Percentiles rank a stretch among this genome's conserved stretches.
phyloP scores from a whole-genome alignment of 352 stramenopile genomes.

The Phytopythium mirpurense region DNA sequence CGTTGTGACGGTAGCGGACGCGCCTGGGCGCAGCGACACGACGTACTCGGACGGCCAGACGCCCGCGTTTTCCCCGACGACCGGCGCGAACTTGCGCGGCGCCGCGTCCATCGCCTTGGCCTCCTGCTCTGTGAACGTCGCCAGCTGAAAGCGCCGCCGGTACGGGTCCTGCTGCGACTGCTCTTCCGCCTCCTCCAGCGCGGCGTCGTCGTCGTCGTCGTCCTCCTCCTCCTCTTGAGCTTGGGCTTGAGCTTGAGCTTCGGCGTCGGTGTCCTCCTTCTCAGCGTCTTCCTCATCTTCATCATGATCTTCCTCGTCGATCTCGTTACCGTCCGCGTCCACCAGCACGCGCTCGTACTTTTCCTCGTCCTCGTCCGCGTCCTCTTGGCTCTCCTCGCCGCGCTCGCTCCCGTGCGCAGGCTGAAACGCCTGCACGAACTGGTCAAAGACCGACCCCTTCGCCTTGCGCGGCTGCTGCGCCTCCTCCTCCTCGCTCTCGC shows the following conservation, averaged over 20 bases:
- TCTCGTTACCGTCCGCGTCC: slow-evolving; percentile 33
- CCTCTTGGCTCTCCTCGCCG: slow-evolving; percentile 28
- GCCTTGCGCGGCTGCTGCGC: not conserved
- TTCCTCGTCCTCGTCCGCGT: slow-evolving; percentile 24
- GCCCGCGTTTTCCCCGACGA: slow-evolving; percentile 12
- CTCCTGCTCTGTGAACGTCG: slow-evolving; percentile 39
- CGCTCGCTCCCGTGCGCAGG: slow-evolving; percentile 13
- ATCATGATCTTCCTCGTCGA: slow-evolving; percentile 34
- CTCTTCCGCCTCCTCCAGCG: slow-evolving; percentile 18
- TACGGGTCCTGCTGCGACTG: slow-evolving; percentile 53
- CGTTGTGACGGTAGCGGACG: slow-evolving; percentile 17
- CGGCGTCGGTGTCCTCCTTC: slow-evolving; percentile 8
- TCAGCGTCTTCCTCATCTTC: slow-evolving; percentile 12
- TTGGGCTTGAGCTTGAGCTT: slow-evolving; percentile 12
- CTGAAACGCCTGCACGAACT: slow-evolving; percentile 72
- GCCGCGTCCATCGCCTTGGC: slow-evolving; percentile 32
- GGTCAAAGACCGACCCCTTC: slow-evolving; percentile 47
- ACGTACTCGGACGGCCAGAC: slow-evolving; percentile 30
- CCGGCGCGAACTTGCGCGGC: slow-evolving; percentile 26
- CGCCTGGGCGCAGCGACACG: slow-evolving; percentile 29
- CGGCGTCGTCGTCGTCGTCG: slow-evolving; percentile 15
- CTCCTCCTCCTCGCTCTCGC: slow-evolving; percentile 11
- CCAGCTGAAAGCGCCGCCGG: slow-evolving; percentile 51
- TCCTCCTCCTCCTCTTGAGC: slow-evolving; percentile 10
- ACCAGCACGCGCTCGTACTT: slow-evolving; percentile 40